Conservation (phyloP, 345 rosid species). For the Lenwebbia sp. region DNA sequence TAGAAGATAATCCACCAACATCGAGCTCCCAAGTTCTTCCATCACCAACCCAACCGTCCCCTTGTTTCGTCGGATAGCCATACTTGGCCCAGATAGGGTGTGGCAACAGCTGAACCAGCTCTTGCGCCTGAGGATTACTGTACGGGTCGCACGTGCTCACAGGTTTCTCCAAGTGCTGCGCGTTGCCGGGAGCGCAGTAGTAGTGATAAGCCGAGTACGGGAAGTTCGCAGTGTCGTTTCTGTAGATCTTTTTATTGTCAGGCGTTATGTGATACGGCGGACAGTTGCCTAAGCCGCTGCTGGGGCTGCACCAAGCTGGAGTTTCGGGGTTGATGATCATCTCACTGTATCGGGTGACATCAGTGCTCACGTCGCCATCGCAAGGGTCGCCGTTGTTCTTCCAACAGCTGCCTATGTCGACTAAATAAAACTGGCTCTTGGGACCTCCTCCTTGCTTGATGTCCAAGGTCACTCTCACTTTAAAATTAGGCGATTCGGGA, state of each 20-base stretch:
- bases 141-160: slow-evolving; percentile 50
- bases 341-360: slow-evolving; percentile 66
- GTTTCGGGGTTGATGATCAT: slow-evolving; percentile 58
- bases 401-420: slow-evolving; percentile 85
- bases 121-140: slow-evolving; percentile 72
- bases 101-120: slow-evolving; percentile 55
- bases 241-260: slow-evolving; percentile 29
- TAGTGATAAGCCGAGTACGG: slow-evolving; percentile 58
- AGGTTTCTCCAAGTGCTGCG: slow-evolving; percentile 30
- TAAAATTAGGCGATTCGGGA: slow-evolving; percentile 63
- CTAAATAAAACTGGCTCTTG: slow-evolving; percentile 61
- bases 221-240: slow-evolving; percentile 36
- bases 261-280: slow-evolving; percentile 59
- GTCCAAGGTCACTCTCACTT: slow-evolving; percentile 41
- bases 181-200: slow-evolving; percentile 63
- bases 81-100: slow-evolving; percentile 64
- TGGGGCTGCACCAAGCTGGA: slow-evolving; percentile 36
- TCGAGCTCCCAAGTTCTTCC: slow-evolving; percentile 65
- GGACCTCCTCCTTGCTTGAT: slow-evolving; percentile 70
- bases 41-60: slow-evolving; percentile 65
- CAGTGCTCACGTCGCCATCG: slow-evolving; percentile 54
- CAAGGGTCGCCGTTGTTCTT: slow-evolving; percentile 61
- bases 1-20: slow-evolving; percentile 46
- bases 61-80: slow-evolving; percentile 54
- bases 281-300: slow-evolving; percentile 22